These are phyloP conservation scores for Schizochytrium sp. DNA, from an alignment of 108 stramenopile species.

Conservation along the genomic window DNA sequence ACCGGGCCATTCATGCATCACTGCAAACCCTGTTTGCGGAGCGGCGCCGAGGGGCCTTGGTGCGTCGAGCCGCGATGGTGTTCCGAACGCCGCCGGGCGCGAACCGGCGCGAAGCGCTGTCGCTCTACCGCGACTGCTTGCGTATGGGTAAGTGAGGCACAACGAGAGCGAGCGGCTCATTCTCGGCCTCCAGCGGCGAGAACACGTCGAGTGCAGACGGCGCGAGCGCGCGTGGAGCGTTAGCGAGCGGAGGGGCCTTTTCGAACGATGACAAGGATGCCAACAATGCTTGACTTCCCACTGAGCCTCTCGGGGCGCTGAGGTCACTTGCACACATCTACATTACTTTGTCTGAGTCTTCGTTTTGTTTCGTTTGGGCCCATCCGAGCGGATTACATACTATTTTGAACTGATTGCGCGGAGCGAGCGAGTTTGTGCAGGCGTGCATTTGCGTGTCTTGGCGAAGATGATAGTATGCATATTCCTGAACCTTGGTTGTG, in stretches of 20 bases:
- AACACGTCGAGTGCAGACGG: neutral
- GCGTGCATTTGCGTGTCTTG: neutral
- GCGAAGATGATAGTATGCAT: neutral
- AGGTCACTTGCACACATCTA: neutral
- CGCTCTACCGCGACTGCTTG: neutral
- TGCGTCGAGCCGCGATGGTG: neutral
- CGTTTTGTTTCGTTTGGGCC: neutral
- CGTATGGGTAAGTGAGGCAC: neutral
- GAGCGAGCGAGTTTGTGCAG: neutral
- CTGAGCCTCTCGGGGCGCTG: neutral
- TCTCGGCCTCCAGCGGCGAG: neutral
- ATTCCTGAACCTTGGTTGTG: neutral
- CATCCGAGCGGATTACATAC: neutral
- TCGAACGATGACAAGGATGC: neutral
- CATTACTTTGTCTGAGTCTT: neutral
- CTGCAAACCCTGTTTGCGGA: neutral
- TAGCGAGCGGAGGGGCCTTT: neutral
- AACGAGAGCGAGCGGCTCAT: neutral
- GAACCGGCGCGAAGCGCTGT: neutral
- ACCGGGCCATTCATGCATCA: neutral
- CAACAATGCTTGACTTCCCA: neutral
- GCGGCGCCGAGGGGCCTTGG: neutral
- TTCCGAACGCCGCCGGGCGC: neutral
- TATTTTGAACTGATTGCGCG: neutral
- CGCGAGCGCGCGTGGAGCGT: neutral